These are phyloP conservation scores for Chimonanthus praecox DNA, from an alignment of 164 flowering plant species.

Conservation along the genomic window DNA sequence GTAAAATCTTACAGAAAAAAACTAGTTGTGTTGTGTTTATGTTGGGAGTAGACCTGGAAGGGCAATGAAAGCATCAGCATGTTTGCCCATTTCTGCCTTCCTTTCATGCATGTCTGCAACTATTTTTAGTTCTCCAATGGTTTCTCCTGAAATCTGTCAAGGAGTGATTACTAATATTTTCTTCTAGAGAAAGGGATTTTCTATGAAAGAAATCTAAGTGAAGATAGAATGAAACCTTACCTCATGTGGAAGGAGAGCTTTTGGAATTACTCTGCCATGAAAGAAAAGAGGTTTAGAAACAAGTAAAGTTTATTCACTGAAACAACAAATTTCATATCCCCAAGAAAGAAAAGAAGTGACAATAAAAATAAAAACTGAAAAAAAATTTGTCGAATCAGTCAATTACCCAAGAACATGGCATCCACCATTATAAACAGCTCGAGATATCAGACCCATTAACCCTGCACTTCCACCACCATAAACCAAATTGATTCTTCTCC, in stretches of 20 bases:
- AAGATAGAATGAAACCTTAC: constrained; percentile 26
- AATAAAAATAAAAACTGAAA: not conserved
- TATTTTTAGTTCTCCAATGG: constrained; percentile 15
- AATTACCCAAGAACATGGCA: constrained; percentile 75
- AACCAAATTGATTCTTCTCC: constrained; percentile 57
- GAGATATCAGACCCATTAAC: constrained; percentile 64
- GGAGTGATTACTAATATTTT: not conserved
- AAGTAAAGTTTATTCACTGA: not conserved
- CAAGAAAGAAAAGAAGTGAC: not conserved
- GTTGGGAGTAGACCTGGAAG: constrained; percentile 12
- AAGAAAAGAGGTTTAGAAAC: not conserved
- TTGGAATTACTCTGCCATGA: constrained; percentile 52
- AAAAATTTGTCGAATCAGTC: not conserved
- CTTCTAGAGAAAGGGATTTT: not conserved
- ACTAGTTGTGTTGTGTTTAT: not conserved
- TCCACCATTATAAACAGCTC: constrained; percentile 57
- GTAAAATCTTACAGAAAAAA: not conserved
- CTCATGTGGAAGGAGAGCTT: constrained; percentile 60
- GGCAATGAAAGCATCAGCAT: constrained; percentile 20
- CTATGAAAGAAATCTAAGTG: not conserved
- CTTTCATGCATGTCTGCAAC: constrained; percentile 19
- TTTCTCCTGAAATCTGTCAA: constrained; percentile 9
- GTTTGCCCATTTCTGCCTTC: constrained; percentile 16
- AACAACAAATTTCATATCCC: not conserved
- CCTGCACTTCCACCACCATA: constrained; percentile 82